Evolutionary conservation across 805 yeast species (phyloP).

Genomic region (Candida corydali): DNA sequence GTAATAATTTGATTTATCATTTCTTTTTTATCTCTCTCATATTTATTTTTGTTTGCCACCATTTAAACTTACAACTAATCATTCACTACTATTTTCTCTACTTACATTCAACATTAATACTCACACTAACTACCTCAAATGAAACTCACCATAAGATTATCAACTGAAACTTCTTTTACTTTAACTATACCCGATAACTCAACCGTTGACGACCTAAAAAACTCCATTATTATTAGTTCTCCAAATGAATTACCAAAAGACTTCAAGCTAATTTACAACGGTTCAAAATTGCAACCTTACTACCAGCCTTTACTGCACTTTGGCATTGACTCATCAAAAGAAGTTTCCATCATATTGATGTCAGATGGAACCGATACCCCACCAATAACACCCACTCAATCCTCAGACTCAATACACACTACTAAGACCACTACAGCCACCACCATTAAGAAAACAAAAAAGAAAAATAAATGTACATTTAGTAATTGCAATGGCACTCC

Average conservation of each 20-base stretch:
- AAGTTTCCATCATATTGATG: conserved; percentile 23
- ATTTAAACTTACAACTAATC: no score
- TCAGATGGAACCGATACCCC: conserved; percentile 24
- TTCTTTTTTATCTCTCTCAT: not conserved
- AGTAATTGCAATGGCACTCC: conserved; percentile 61
- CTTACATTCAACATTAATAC: not conserved
- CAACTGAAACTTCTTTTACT: conserved; percentile 40
- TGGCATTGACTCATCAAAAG: conserved; percentile 11
- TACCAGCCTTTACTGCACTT: conserved; percentile 19
- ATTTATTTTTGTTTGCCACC: not conserved
- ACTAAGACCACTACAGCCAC: conserved; percentile 13
- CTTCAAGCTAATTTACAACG: conserved; percentile 38
- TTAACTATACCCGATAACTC: conserved; percentile 50
- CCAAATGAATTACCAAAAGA: conserved; percentile 28
- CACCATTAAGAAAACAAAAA: conserved; percentile 26
- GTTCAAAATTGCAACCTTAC: conserved; percentile 31
- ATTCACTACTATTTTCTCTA: not conserved
- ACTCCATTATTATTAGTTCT: conserved; percentile 42
- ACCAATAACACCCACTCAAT: conserved; percentile 8
- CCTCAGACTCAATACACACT: conserved; percentile 2
- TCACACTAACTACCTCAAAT: conserved; percentile 17
- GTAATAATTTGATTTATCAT: not conserved
- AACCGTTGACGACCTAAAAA: conserved; percentile 48
- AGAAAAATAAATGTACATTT: conserved; percentile 50
- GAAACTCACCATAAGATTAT: conserved; percentile 48